Percentiles rank a stretch among this genome's conserved stretches.
phyloP scores from a whole-genome alignment of 495 filamentous ascomycete genomes.

The Rhypophila decipiens region DNA sequence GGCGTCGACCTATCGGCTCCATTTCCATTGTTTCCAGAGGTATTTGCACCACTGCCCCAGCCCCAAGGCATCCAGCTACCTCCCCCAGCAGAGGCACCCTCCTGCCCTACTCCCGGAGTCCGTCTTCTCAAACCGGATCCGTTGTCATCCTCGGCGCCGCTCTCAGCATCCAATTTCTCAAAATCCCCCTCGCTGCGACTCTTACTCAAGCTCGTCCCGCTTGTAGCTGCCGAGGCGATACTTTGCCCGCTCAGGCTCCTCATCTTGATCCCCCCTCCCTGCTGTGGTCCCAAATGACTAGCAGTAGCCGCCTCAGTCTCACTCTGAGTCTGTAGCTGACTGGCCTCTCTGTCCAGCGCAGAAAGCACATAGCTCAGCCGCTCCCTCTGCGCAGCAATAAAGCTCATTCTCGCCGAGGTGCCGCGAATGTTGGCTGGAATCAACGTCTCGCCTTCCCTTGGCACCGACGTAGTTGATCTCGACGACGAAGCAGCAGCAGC shows the following conservation, averaged over 20 bases:
- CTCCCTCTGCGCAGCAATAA: conserved; percentile 68
- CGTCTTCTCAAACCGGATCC: conserved; percentile 1
- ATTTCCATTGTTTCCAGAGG: no score
- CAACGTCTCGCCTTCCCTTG: conserved; percentile 38
- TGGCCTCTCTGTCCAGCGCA: conserved; percentile 69
- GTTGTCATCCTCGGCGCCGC: conserved; percentile 45
- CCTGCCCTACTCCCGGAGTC: conserved; percentile 7
- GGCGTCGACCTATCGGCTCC: no score
- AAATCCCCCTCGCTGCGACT: conserved; percentile 74
- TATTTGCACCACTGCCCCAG: conserved; percentile 33
- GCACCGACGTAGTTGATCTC: background rate
- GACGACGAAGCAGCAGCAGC: conserved; percentile 15
- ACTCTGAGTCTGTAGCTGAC: conserved; percentile 30
- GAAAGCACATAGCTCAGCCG: conserved; percentile 62
- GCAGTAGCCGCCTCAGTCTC: conserved; percentile 26
- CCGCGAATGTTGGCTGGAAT: conserved; percentile 60
- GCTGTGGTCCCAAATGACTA: background rate
- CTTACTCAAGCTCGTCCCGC: conserved; percentile 53
- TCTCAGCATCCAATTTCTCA: conserved; percentile 72
- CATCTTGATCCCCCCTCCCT: background rate
- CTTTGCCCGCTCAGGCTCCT: conserved; percentile 26
- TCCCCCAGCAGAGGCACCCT: conserved; percentile 10
- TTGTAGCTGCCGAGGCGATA: no score
- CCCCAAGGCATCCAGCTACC: conserved; percentile 57
- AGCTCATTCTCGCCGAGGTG: conserved; percentile 59